Conservation (phyloP, 352 stramenopile genomes). For the Pythium volutum region DNA sequence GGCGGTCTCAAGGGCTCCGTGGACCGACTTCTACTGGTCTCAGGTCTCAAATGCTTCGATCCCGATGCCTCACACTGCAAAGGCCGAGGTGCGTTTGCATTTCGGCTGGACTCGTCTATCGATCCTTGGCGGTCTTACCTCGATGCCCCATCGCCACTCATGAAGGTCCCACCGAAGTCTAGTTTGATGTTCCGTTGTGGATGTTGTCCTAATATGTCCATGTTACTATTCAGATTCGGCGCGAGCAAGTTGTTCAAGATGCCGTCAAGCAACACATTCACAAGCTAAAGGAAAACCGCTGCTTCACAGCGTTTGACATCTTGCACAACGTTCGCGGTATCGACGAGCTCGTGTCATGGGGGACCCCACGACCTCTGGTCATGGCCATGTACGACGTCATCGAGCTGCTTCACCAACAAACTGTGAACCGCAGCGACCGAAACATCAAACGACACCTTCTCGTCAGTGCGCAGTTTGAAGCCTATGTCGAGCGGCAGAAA, state of each 20-base stretch:
- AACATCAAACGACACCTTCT: constrained; percentile 43
- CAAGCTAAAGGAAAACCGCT: constrained; percentile 40
- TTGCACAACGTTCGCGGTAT: constrained; percentile 49
- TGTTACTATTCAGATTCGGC: constrained; percentile 37
- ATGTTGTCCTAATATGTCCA: neutral
- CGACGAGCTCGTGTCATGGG: constrained; percentile 52
- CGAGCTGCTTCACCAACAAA: constrained; percentile 42
- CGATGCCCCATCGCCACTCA: constrained; percentile 26
- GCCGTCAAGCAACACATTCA: constrained; percentile 34
- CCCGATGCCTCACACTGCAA: constrained; percentile 16
- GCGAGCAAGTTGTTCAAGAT: constrained; percentile 49
- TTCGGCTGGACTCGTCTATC: constrained; percentile 27
- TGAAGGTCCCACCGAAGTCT: constrained; percentile 32
- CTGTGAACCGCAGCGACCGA: constrained; percentile 32
- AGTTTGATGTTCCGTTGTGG: neutral
- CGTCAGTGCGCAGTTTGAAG: constrained; percentile 41
- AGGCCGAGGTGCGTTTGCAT: constrained; percentile 37
- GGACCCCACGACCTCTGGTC: constrained; percentile 42
- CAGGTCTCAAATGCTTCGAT: constrained; percentile 49
- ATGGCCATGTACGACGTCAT: constrained; percentile 55
- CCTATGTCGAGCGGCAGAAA: constrained; percentile 20
- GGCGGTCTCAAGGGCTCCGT: constrained; percentile 49
- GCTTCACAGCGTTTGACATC: constrained; percentile 53
- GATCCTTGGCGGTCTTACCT: constrained; percentile 50
- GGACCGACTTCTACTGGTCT: constrained; percentile 40